Percentiles rank a stretch among this genome's conserved stretches.
phyloP scores from a whole-genome alignment of 108 stramenopile genomes.

The Seminavis robusta region DNA sequence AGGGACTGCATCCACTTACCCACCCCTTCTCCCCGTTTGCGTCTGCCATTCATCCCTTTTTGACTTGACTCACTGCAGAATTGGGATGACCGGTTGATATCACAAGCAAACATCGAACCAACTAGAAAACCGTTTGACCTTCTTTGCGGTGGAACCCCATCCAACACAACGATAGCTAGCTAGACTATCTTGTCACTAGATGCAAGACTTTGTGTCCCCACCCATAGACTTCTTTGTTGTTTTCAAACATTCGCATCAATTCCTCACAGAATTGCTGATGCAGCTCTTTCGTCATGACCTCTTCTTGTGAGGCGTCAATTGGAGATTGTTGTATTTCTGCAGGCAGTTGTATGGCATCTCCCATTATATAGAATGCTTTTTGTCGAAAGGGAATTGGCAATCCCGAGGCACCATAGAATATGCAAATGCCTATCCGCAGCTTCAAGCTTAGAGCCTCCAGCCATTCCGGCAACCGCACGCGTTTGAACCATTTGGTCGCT shows the following conservation, averaged over 20 bases:
- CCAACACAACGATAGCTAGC: neutral
- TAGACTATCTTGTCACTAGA: conserved; percentile 21
- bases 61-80: no score
- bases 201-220: conserved; percentile 81
- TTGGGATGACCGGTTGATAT: no score
- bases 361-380: conserved; percentile 76
- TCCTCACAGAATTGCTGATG: conserved; percentile 82
- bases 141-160: no score
- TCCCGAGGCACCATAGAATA: conserved; percentile 71
- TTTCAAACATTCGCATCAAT: conserved; percentile 76
- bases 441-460: conserved; percentile 73
- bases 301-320: conserved; percentile 7
- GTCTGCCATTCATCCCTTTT: no score
- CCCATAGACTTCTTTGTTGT: conserved; percentile 86
- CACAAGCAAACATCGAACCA: no score
- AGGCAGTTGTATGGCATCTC: conserved; percentile 64
- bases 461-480: conserved; percentile 69
- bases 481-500: conserved; percentile 79
- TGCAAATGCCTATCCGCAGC: conserved; percentile 58
- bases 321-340: neutral
- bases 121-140: no score
- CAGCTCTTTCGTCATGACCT: conserved; percentile 65
- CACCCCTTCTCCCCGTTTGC: no score
- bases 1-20: no score
- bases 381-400: conserved; percentile 78